phyloP scores from a whole-genome alignment of 768 basidiomycete genomes.

The Phanerodontia chrysosporium region DNA sequence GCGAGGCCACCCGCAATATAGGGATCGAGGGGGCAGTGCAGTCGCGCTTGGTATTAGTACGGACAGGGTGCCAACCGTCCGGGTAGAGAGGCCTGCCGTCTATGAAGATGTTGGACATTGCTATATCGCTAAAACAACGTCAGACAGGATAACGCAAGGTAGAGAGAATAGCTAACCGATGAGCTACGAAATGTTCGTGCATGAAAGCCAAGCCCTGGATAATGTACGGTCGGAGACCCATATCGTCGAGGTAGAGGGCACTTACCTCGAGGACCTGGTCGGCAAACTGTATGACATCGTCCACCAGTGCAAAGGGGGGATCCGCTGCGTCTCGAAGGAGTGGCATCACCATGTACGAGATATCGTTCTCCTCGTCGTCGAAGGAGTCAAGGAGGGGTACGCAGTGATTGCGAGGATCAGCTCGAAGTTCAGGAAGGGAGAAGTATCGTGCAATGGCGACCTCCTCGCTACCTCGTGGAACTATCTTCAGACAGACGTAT shows the following conservation, averaged over 20 bases:
- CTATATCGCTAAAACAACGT: conserved; percentile 7
- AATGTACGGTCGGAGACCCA: background rate
- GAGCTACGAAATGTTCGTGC: conserved; percentile 18
- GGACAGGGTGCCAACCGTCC: conserved; percentile 11
- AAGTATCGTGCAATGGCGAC: conserved; percentile 13
- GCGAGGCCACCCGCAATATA: too few relatives aligned
- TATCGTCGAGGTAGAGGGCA: too few relatives aligned
- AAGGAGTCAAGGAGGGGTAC: conserved; percentile 20
- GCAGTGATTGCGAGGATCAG: conserved; percentile 21
- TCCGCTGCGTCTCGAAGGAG: conserved; percentile 7
- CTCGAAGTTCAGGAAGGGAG: background rate
- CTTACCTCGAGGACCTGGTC: conserved; percentile 20
- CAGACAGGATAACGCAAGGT: too few relatives aligned
- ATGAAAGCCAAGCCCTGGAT: conserved; percentile 18
- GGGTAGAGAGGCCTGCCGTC: conserved; percentile 12
- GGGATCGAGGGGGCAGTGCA: too few relatives aligned
- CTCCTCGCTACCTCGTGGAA: conserved; percentile 13
- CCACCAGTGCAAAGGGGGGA: conserved; percentile 15
- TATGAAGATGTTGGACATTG: conserved; percentile 9
- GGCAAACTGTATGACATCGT: conserved; percentile 21
- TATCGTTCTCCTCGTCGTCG: background rate
- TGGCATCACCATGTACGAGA: conserved; percentile 18
- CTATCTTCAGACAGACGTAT: conserved; percentile 28
- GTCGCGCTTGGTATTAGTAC: too few relatives aligned
- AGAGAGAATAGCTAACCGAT: too few relatives aligned